Conservation (phyloP, 2,329 filamentous ascomycete species). For the Gaeumannomyces tritici region DNA sequence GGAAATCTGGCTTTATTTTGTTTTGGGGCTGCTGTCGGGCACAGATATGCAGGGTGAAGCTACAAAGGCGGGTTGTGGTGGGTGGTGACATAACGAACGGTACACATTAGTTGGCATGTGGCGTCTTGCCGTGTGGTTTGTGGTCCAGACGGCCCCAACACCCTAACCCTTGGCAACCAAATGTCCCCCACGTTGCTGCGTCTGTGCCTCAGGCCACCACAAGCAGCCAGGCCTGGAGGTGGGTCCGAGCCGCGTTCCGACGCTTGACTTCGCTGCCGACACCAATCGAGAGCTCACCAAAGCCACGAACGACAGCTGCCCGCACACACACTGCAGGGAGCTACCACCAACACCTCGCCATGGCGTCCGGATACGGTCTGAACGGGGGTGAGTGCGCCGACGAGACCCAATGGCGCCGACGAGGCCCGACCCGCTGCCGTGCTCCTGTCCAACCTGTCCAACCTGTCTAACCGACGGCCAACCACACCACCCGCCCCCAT, state of each 20-base stretch:
- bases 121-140: not conserved
- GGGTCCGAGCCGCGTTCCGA: not conserved
- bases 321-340: conserved; percentile 2
- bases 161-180: not conserved
- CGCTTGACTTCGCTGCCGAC: not conserved
- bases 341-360: conserved; percentile 23
- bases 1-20: not conserved
- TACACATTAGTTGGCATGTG: not conserved
- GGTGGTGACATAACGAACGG: not conserved
- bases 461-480: conserved; percentile 3
- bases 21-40: not conserved
- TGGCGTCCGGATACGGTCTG: conserved; percentile 79
- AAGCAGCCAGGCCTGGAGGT: not conserved
- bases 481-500: conserved; percentile 6
- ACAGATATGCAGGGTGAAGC: not conserved
- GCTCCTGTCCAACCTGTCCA: not conserved
- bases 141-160: too few relatives aligned
- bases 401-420: not conserved
- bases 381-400: conserved; percentile 55
- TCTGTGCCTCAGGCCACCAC: not conserved
- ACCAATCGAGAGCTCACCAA: not conserved
- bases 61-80: not conserved
- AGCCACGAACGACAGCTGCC: not conserved
- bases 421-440: not conserved
- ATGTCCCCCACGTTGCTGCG: not conserved